phyloP scores from a whole-genome alignment of 345 rosid genomes.

The Odontarrhena argentea region DNA sequence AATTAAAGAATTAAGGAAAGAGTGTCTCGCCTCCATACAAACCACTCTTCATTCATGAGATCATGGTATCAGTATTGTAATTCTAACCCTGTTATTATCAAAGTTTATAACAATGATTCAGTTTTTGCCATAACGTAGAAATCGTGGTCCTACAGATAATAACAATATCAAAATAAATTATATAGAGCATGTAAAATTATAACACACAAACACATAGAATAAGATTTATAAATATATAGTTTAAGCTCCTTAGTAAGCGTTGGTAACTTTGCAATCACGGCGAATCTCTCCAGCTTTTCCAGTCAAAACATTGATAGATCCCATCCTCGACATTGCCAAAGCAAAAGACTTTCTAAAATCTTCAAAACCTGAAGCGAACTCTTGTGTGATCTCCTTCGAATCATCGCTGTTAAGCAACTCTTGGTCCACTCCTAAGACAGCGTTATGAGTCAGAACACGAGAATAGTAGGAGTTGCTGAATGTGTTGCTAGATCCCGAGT shows the following conservation, averaged over 20 bases:
- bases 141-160: too few relatives aligned
- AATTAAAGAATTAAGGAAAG: too few relatives aligned
- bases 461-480: constrained; percentile 60
- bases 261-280: constrained; percentile 52
- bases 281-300: constrained; percentile 73
- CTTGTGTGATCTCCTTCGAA: constrained; percentile 50
- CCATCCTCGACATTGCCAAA: constrained; percentile 76
- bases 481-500: constrained; percentile 48
- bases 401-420: constrained; percentile 50
- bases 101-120: too few relatives aligned
- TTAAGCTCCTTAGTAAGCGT: constrained; percentile 35
- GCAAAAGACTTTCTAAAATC: constrained; percentile 65
- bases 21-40: too few relatives aligned
- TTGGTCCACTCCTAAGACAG: constrained; percentile 72
- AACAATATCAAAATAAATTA: constrained; percentile 6
- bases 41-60: too few relatives aligned
- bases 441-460: constrained; percentile 46
- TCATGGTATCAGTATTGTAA: too few relatives aligned
- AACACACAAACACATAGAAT: constrained; percentile 23
- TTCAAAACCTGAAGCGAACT: constrained; percentile 60
- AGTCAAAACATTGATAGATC: constrained; percentile 65
- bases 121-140: too few relatives aligned
- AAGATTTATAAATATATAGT: neutral
- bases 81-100: too few relatives aligned
- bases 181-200: neutral